Base-by-base conservation (phyloP, 805 yeast genomes). In the Saccharomycopsis vini region DNA sequence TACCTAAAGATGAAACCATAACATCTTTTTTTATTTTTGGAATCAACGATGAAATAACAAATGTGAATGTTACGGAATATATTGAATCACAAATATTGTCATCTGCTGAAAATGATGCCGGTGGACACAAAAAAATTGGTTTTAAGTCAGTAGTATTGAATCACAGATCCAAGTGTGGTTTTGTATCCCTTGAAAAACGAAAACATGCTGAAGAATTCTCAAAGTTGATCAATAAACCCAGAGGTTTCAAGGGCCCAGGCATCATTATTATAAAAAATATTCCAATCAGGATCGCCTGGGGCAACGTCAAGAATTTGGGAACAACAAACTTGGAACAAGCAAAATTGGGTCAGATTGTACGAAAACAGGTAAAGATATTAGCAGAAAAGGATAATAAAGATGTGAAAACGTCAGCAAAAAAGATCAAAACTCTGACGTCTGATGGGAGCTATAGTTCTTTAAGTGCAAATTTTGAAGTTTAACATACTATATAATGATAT, bases 21-120 rank as follows among this genome's bases (percentile, higher is more conserved):
- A 70, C 67, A 42, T 71, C 88, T 0, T 72, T 87, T 42, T 87
- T 88, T 56, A 56, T 88, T 16, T 84, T 79, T 61, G 95, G 95
- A 1, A 66, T 86, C 16, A 79, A 73, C 47, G 73, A 75, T 3
- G 76, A 77, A 13, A 56, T 81, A 5, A 81, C 94, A 0, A 86
- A 80, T 52, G 79, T 77, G 59, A 62, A 63, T 42, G 63, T 87
- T 13, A 56, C 73, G 15, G 75, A 75, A 5, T 67, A 59, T 49
- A 76, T 81, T 44, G 64, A 64, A 30, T 56, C 62, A 21, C 57
- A 57, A 29, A 23, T 40, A 18, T 19, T 15, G 12, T n/a, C 30
- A 10, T 7, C 6, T 15, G 23, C 20, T 12, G 24, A 20, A 3
- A 24, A 16, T 10, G n/a, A n/a, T n/a, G n/a, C n/a, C n/a, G 22